Evolutionary conservation across 129 eudicot species (phyloP).

Genomic region (Artemisia tridentata): DNA sequence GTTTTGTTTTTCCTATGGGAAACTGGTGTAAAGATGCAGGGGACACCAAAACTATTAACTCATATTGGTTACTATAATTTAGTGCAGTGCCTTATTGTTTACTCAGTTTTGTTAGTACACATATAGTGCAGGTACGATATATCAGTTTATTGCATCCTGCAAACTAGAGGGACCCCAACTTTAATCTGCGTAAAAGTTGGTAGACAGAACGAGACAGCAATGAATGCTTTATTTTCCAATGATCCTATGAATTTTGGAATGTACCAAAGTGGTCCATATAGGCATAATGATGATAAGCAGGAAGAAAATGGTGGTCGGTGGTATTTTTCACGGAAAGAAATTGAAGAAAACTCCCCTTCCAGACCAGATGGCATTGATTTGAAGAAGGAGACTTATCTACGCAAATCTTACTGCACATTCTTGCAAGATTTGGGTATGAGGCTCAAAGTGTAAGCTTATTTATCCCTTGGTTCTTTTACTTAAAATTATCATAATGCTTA

Average conservation of each 20-base stretch:
- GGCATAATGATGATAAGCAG: constrained; percentile 45
- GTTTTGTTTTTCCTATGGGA: not conserved
- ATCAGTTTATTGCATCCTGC: constrained; percentile 16
- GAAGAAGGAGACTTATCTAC: constrained; percentile 84
- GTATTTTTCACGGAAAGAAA: constrained; percentile 93
- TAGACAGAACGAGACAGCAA: constrained; percentile 31
- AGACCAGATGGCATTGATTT: constrained; percentile 82
- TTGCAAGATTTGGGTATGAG: constrained; percentile 97
- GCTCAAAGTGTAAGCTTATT: constrained; percentile 81
- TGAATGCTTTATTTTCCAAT: constrained; percentile 63
- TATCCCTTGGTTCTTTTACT: constrained; percentile 3
- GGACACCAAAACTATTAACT: not conserved
- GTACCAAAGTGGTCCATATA: constrained; percentile 46
- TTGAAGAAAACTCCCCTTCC: constrained; percentile 91
- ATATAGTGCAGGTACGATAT: constrained; percentile 26
- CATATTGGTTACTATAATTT: not conserved
- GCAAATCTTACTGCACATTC: constrained; percentile 92
- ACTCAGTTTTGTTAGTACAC: constrained; percentile 17
- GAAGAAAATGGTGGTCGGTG: constrained; percentile 78
- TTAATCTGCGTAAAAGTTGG: constrained; percentile 16
- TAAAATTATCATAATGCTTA: not conserved
- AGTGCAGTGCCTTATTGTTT: not conserved
- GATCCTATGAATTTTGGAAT: constrained; percentile 65
- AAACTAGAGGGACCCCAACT: constrained; percentile 12
- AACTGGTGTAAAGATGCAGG: constrained; percentile 3